These are phyloP conservation scores for Dioscorea alata DNA, from an alignment of 106 monocot genomes.

Conservation along the genomic window DNA sequence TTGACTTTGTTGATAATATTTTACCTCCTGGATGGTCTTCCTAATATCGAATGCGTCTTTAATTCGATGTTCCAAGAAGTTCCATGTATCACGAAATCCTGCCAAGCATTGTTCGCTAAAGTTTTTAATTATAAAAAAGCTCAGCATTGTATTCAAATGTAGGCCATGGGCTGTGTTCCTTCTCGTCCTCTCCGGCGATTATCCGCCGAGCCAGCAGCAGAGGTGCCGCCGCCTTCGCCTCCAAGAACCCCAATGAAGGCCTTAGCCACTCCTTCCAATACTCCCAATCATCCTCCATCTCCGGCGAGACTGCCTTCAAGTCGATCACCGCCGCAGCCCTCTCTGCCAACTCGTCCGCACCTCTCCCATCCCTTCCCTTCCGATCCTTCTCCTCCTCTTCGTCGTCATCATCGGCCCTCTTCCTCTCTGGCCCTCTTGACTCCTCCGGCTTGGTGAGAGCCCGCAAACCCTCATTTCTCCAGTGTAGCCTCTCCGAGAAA, in stretches of 20 bases:
- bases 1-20: too few species aligned
- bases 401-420: conserved; percentile 27
- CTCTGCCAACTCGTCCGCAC: conserved; percentile 10
- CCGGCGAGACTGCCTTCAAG: conserved; percentile 16
- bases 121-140: too few species aligned
- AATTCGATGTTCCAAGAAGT: conserved; percentile 57
- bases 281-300: conserved; percentile 27
- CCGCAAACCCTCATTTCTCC: conserved; percentile 26
- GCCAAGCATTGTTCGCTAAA: too few species aligned
- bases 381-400: conserved; percentile 64
- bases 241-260: conserved; percentile 18
- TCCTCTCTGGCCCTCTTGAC: conserved; percentile 34
- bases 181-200: too few species aligned
- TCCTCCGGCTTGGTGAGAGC: background rate
- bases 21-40: conserved; percentile 83
- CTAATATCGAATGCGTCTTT: conserved; percentile 85
- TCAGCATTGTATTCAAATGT: too few species aligned
- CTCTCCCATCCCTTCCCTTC: conserved; percentile 44
- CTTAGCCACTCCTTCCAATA: conserved; percentile 79
- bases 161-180: too few species aligned
- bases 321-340: conserved; percentile 27
- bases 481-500: conserved; percentile 56
- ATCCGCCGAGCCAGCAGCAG: too few species aligned
- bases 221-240: conserved; percentile 14
- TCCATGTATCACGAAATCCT: conserved; percentile 79